Evolutionary conservation across 345 rosid species (phyloP).

Genomic region (Iberis pinnata): DNA sequence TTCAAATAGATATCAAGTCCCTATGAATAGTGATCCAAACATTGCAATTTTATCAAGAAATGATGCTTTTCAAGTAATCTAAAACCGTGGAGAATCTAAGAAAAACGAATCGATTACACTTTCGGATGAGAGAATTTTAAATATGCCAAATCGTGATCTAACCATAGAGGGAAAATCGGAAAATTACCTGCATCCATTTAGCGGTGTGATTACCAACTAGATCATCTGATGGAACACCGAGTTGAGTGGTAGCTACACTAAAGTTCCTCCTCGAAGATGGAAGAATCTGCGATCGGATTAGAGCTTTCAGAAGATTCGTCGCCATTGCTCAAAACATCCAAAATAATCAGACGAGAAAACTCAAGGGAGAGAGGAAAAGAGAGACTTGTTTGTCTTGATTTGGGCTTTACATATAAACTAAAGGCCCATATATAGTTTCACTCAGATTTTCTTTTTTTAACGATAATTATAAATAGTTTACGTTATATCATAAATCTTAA

Average conservation of each 20-base stretch:
- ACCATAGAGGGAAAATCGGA: not conserved
- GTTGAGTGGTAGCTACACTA: slow-evolving; percentile 30
- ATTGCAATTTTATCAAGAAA: no score
- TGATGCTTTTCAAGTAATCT: no score
- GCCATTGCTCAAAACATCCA: slow-evolving; percentile 47
- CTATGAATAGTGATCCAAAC: no score
- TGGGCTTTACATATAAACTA: not conserved
- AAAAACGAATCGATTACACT: no score
- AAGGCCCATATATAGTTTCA: not conserved
- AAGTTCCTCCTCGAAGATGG: slow-evolving; percentile 43
- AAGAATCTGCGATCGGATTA: slow-evolving; percentile 37
- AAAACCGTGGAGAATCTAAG: no score
- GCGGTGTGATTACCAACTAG: slow-evolving; percentile 61
- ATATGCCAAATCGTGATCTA: not conserved
- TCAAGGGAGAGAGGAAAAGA: not conserved
- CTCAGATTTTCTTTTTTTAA: no score
- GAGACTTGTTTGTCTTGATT: not conserved
- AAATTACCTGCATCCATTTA: slow-evolving; percentile 88
- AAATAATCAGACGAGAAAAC: not conserved
- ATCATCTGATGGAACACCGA: slow-evolving; percentile 27
- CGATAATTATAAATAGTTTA: no score
- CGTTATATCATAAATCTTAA: no score
- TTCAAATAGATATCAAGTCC: no score
- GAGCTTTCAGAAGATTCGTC: slow-evolving; percentile 45
- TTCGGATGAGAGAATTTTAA: not conserved